Conservation (phyloP, 2,329 filamentous ascomycete species). For the Cryphonectria radicalis region DNA sequence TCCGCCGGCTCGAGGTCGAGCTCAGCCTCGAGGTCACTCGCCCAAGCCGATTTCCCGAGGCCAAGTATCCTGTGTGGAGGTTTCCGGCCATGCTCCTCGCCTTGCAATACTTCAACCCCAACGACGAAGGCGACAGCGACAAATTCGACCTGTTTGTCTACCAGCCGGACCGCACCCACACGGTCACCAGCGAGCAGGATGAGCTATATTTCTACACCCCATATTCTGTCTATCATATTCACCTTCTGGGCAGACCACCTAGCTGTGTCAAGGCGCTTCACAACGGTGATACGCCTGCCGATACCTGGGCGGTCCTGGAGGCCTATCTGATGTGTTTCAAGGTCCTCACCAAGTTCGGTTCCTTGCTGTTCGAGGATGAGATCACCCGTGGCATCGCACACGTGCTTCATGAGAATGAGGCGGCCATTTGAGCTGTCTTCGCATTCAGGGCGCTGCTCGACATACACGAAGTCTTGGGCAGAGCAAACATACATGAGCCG, state of each 20-base stretch:
- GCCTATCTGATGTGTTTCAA: too few species aligned
- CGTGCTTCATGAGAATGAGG: not conserved
- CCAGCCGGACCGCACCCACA: too few species aligned
- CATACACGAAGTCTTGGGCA: not conserved
- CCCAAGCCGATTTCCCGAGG: slow-evolving; percentile 14
- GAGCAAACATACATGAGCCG: not conserved
- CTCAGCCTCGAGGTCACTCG: slow-evolving; percentile 9
- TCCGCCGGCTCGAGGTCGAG: slow-evolving; percentile 19
- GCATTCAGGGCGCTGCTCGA: not conserved
- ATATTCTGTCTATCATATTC: too few species aligned
- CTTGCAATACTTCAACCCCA: not conserved
- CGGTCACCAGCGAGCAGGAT: too few species aligned
- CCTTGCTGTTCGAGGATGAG: not conserved
- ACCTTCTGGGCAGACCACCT: too few species aligned
- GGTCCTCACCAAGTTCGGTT: too few species aligned
- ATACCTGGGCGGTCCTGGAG: too few species aligned
- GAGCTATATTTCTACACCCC: too few species aligned
- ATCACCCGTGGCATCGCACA: not conserved
- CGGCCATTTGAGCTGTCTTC: not conserved
- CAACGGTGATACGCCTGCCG: too few species aligned
- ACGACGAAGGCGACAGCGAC: not conserved
- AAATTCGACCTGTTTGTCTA: not conserved
- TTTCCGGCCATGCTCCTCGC: slow-evolving; percentile 15
- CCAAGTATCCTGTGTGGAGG: slow-evolving; percentile 13
- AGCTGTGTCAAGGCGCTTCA: too few species aligned